Conservation (phyloP, 768 basidiomycete genomes). For the Panellus pusillus region DNA sequence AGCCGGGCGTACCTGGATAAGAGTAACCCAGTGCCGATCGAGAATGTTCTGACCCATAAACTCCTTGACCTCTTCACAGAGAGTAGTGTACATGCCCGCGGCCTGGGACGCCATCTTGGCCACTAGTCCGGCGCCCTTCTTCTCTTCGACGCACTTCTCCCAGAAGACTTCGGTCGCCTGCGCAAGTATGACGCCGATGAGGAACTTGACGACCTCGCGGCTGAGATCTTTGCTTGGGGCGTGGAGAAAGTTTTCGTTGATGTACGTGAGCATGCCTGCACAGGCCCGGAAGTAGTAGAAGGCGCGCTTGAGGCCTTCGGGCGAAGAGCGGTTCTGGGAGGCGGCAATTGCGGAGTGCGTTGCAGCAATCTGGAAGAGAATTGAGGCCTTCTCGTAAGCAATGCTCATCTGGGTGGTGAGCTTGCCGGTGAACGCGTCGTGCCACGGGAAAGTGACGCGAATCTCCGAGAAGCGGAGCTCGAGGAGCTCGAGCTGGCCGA, state of each 20-base stretch:
- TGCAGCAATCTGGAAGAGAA: conserved; percentile 93
- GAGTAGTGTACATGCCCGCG: conserved; percentile 73
- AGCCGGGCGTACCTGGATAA: conserved; percentile 63
- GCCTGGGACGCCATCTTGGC: conserved; percentile 84
- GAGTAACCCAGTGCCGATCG: conserved; percentile 89
- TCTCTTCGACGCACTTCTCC: conserved; percentile 92
- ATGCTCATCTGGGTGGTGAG: conserved; percentile 93
- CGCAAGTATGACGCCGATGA: conserved; percentile 83
- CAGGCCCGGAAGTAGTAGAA: conserved; percentile 90
- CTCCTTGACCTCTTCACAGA: conserved; percentile 94
- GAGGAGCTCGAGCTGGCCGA: conserved; percentile 96
- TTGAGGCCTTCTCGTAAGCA: conserved; percentile 96
- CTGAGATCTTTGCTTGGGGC: conserved; percentile 95
- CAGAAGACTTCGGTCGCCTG: conserved; percentile 97
- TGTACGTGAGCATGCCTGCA: conserved; percentile 96
- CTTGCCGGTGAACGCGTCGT: conserved; percentile 95
- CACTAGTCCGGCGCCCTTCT: conserved; percentile 77
- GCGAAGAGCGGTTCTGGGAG: conserved; percentile 81
- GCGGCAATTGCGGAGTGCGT: conserved; percentile 92
- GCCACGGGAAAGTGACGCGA: conserved; percentile 94
- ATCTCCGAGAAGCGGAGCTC: conserved; percentile 97
- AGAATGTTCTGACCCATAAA: conserved; percentile 96
- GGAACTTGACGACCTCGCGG: conserved; percentile 91
- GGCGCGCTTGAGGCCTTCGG: conserved; percentile 89
- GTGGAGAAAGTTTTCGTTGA: conserved; percentile 99